phyloP scores from a whole-genome alignment of 2,329 filamentous ascomycete species.

The Kalmusia sp. region DNA sequence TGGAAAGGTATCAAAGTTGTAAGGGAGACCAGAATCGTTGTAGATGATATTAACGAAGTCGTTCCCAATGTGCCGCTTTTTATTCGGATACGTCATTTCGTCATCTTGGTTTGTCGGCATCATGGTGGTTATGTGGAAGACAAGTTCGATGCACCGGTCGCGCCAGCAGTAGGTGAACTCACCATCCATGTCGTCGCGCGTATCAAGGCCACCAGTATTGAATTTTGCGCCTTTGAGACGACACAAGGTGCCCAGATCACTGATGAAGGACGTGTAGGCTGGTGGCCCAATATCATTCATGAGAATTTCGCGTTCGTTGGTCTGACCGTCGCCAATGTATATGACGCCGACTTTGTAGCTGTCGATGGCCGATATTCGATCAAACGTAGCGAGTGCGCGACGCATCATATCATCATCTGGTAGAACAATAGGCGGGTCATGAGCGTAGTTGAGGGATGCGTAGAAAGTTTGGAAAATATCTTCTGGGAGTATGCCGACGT shows the following conservation, averaged over 20 bases:
- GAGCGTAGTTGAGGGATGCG: slow-evolving; percentile 56
- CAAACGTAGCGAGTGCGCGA: slow-evolving; percentile 81
- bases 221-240: slow-evolving; percentile 82
- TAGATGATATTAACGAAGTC: slow-evolving; percentile 98
- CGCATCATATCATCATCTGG: slow-evolving; percentile 74
- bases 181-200: slow-evolving; percentile 78
- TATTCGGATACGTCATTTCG: slow-evolving; percentile 75
- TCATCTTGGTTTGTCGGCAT: slow-evolving; percentile 88
- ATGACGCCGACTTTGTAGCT: slow-evolving; percentile 95
- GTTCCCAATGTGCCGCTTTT: slow-evolving; percentile 96
- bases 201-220: slow-evolving; percentile 92
- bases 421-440: slow-evolving; percentile 73
- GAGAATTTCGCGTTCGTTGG: slow-evolving; percentile 81
- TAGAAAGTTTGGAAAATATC: slow-evolving; percentile 75
- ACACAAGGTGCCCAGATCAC: slow-evolving; percentile 81
- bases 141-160: slow-evolving; percentile 90
- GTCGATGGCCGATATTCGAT: slow-evolving; percentile 87
- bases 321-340: slow-evolving; percentile 89
- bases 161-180: slow-evolving; percentile 93
- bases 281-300: slow-evolving; percentile 84
- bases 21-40: slow-evolving; percentile 92
- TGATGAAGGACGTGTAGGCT: slow-evolving; percentile 87
- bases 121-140: slow-evolving; percentile 95
- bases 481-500: slow-evolving; percentile 72
- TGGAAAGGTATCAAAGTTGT: slow-evolving; percentile 89